phyloP scores from a whole-genome alignment of 2,329 filamentous ascomycete genomes.

The Trematosphaeria pertusa region DNA sequence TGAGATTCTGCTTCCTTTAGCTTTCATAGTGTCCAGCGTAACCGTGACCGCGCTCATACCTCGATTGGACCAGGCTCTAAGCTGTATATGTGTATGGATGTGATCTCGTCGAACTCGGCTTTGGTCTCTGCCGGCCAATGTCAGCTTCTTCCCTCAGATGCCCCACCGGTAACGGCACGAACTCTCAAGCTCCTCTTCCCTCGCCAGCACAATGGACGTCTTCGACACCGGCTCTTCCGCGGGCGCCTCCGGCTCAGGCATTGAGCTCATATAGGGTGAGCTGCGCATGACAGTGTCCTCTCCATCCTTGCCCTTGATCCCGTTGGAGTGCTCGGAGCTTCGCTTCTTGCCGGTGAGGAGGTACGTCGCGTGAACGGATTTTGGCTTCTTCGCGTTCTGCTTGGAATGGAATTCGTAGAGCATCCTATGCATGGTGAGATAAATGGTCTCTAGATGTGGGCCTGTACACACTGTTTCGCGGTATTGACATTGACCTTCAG shows the following conservation, averaged over 20 bases:
- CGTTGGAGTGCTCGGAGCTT: constrained; percentile 43
- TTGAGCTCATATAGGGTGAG: constrained; percentile 72
- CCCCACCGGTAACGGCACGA: constrained; percentile 21
- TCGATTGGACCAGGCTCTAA: constrained; percentile 74
- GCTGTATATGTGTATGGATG: constrained; percentile 87
- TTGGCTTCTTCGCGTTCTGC: constrained; percentile 76
- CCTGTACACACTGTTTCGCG: constrained; percentile 85
- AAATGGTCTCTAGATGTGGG: too few species aligned
- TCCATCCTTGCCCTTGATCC: constrained; percentile 54
- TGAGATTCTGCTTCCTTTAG: constrained; percentile 62
- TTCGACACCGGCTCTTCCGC: constrained; percentile 60
- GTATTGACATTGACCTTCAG: constrained; percentile 83
- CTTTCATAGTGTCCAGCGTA: constrained; percentile 52
- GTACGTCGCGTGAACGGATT: constrained; percentile 90
- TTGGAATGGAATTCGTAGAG: constrained; percentile 82
- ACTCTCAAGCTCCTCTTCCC: constrained; percentile 77
- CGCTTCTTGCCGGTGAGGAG: constrained; percentile 75
- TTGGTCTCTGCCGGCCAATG: constrained; percentile 64
- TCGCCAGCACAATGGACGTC: constrained; percentile 69
- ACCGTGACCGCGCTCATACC: constrained; percentile 47
- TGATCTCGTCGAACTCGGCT: constrained; percentile 72
- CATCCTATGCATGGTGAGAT: constrained; percentile 65
- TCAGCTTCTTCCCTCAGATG: constrained; percentile 17
- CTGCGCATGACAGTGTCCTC: constrained; percentile 73
- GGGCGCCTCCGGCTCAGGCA: constrained; percentile 56